Conservation (phyloP, 192 early-diverging fungal species). For the Diversispora epigaea region DNA sequence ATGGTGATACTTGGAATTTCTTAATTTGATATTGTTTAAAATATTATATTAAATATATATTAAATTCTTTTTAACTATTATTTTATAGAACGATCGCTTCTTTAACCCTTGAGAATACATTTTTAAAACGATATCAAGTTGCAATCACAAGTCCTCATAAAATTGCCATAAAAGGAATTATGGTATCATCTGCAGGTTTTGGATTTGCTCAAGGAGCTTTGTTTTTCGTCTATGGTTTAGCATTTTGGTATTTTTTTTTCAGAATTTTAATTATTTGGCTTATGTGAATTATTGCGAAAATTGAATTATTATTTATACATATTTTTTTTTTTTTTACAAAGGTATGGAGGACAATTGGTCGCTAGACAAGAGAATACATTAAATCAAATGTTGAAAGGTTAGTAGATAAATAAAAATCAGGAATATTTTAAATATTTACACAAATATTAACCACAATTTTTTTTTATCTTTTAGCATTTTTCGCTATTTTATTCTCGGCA, state of each 20-base stretch:
- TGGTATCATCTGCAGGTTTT: slow-evolving; percentile 67
- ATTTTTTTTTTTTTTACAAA: too few relatives aligned
- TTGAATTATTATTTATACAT: too few relatives aligned
- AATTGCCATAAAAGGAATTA: slow-evolving; percentile 60
- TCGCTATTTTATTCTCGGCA: slow-evolving; percentile 73
- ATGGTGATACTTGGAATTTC: too few relatives aligned
- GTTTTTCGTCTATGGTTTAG: slow-evolving; percentile 72
- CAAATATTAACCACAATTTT: too few relatives aligned
- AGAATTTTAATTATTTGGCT: too few relatives aligned
- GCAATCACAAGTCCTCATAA: slow-evolving; percentile 67
- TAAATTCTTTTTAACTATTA: too few relatives aligned
- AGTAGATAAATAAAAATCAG: too few relatives aligned
- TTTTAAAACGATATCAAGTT: slow-evolving; percentile 58
- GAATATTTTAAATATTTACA: too few relatives aligned
- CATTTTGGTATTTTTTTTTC: slow-evolving; percentile 55
- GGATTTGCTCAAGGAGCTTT: slow-evolving; percentile 66
- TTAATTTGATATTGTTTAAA: too few relatives aligned
- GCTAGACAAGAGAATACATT: slow-evolving; percentile 47
- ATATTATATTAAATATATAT: too few relatives aligned
- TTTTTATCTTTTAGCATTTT: slow-evolving; percentile 59
- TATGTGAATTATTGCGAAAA: too few relatives aligned
- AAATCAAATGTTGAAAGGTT: slow-evolving; percentile 40
- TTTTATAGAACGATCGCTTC: slow-evolving; percentile 64
- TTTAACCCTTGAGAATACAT: slow-evolving; percentile 68
- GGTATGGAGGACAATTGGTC: slow-evolving; percentile 58